A percentile compares a stretch with the other conserved stretches of the same genome.
phyloP scores from a whole-genome alignment of 2,329 filamentous ascomycete genomes.

The Aspergillaceae sp. region DNA sequence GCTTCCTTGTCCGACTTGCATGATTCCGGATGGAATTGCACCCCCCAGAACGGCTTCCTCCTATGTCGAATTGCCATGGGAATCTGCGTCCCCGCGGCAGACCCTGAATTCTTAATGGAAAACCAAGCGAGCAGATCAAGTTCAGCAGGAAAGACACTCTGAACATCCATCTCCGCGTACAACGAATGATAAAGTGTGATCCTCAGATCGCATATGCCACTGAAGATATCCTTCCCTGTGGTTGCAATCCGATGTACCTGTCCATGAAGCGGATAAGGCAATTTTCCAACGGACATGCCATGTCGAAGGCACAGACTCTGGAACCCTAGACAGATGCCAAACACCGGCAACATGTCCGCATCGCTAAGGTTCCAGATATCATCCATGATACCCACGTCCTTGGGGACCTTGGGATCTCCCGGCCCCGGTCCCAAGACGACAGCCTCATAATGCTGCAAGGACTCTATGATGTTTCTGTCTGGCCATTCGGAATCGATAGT shows the following conservation, averaged over 20 bases:
- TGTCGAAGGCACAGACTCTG: conserved; percentile 67
- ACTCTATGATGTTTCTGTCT: conserved; percentile 38
- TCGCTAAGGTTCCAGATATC: conserved; percentile 62
- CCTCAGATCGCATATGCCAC: conserved; percentile 49
- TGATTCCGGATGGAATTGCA: conserved; percentile 89
- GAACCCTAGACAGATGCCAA: conserved; percentile 85
- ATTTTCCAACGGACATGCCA: conserved; percentile 56
- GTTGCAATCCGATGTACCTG: conserved; percentile 64
- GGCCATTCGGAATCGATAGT: conserved; percentile 54
- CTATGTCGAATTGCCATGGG: conserved; percentile 71
- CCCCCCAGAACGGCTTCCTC: conserved; percentile 67
- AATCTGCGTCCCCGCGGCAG: conserved; percentile 33
- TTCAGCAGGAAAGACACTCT: conserved; percentile 16
- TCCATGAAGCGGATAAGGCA: conserved; percentile 71
- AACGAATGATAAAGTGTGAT: conserved; percentile 71
- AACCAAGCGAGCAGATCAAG: conserved; percentile 56
- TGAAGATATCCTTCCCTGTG: conserved; percentile 55
- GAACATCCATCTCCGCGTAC: conserved; percentile 37
- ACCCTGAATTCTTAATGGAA: conserved; percentile 30
- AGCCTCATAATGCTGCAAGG: conserved; percentile 60
- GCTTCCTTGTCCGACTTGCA: conserved; percentile 62
- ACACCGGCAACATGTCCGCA: conserved; percentile 58
- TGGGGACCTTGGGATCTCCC: conserved; percentile 61
- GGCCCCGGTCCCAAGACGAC: conserved; percentile 87
- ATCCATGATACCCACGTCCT: conserved; percentile 76